Evolutionary conservation across 306 rosid genomes (phyloP), one percentile per base, ranked within the genome.

Genomic region (Prunus mume): DNA sequence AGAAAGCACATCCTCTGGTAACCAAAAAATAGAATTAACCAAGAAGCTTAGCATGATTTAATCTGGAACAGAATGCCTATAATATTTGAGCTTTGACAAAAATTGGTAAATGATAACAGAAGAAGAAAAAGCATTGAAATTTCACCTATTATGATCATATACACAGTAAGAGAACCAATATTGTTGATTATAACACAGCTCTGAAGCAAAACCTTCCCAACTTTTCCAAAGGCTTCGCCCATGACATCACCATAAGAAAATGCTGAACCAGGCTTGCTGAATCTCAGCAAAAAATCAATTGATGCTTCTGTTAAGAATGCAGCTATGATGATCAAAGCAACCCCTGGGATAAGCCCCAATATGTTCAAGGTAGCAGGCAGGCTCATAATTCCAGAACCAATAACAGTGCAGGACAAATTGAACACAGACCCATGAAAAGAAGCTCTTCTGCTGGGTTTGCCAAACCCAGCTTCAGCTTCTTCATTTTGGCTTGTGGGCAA

Each of bases 131-230:
- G 10, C 41, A 34, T 11, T 34, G 58, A 32, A 50, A 30, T 58
- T 56, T 45, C 51, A 85, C 88, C 88, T 17, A 81, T 85, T 55
- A 85, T 81, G 52, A 85, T 85, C 88, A 85, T 78, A 72, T 78
- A 85, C 22, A 85, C 76, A 10, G 80, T 75, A 24, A 85, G 76
- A 20, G 32, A 69, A 24, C 88, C 88, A 61, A 85, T 66, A 65
- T 81, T 85, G 72, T 81, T 81, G 79, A 85, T 20, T 22, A 81
- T 55, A 28, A 81, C 81, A 27, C 79, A 47, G n/a, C 67, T 47
- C 75, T 85, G 85, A 65, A 81, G 10, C 73, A 47, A 19, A 19
- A 71, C 43, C 65, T 76, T 85, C 17, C 88, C 88, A 25, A 57
- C 17, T 38, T 11, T 75, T 24, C 88, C 88, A 61, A 85, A 81